phyloP scores from a whole-genome alignment of 495 filamentous ascomycete genomes.

The Margaritispora aquatica region DNA sequence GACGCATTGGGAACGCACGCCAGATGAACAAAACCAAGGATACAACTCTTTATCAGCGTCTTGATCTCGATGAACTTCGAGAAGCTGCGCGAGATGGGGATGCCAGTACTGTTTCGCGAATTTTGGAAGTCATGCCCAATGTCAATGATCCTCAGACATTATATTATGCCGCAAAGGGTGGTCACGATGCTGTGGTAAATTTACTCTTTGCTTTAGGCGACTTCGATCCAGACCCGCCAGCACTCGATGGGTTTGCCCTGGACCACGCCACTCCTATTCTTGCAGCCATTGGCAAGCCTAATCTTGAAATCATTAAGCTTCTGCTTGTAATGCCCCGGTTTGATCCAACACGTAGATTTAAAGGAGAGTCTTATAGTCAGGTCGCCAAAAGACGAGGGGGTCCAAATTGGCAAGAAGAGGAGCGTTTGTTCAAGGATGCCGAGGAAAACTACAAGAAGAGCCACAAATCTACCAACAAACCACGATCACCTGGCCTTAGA shows the following conservation, averaged over 20 bases:
- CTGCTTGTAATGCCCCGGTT: slow-evolving; percentile 71
- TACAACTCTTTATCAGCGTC: slow-evolving; percentile 47
- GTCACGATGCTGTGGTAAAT: slow-evolving; percentile 80
- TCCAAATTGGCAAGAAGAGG: slow-evolving; percentile 85
- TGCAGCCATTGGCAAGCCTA: slow-evolving; percentile 86
- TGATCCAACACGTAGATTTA: slow-evolving; percentile 65
- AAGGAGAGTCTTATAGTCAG: slow-evolving; percentile 74
- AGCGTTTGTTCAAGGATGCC: slow-evolving; percentile 70
- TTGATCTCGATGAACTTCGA: slow-evolving; percentile 64
- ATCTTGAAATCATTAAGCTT: slow-evolving; percentile 71
- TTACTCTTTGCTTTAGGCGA: slow-evolving; percentile 76
- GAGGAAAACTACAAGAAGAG: slow-evolving; percentile 58
- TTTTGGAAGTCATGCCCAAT: slow-evolving; percentile 67
- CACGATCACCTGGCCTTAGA: slow-evolving; percentile 45
- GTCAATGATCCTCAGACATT: slow-evolving; percentile 73
- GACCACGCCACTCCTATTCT: slow-evolving; percentile 85
- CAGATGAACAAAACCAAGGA: slow-evolving; percentile 52
- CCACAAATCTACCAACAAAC: slow-evolving; percentile 36
- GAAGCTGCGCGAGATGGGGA: slow-evolving; percentile 81
- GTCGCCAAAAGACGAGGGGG: slow-evolving; percentile 76
- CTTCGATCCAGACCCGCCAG: slow-evolving; percentile 73
- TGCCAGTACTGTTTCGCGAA: slow-evolving; percentile 66
- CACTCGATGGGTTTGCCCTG: slow-evolving; percentile 33
- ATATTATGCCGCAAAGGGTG: slow-evolving; percentile 86
- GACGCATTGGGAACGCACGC: slow-evolving; percentile 28